Evolutionary conservation across 2,329 filamentous ascomycete species (phyloP), one percentile per base, ranked within the genome.

Genomic region (Raffaelea ambrosiae): DNA sequence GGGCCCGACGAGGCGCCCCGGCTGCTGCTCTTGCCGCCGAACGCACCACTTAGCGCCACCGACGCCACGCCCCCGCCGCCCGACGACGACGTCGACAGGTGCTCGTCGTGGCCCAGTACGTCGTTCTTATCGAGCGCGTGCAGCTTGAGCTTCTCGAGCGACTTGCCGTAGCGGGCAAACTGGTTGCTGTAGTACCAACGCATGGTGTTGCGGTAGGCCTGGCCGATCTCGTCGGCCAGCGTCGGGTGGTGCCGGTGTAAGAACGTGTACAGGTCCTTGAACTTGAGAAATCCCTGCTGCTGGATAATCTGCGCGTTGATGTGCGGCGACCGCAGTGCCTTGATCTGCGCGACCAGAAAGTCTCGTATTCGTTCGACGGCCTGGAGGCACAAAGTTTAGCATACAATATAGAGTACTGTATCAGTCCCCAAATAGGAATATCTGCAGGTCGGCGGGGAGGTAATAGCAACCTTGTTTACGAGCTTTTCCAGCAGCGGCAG

Each of bases 301-400:
- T 98, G 93, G 43, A 98, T 90, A 49, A 97, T 85, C 62, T 98
- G 93, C 3, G 91, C 89, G 63, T 98, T 97, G 63, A 97, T 95
- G 59, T 91, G 93, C 14, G 93, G 93, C 22, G 91, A 95, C 48
- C 93, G 81, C 46, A 98, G 72, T 4, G 90, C 88, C 65, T 95
- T 95, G 63, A 98, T 93, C 63, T 97, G 91, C 16, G 87, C 79
- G 13, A 98, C 93, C 35, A 98, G 75, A 60, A 95, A 94, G 64
- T 98, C 93, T 50, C 94, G 79, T 63, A 97, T 95, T 48, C 93
- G 81, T 66, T 96, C 89, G 23, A 95, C 74, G n/a, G 90, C 91
- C 81, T 86, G 43, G 26, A 29, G 26, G 26, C 26, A 13, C 26
- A 29, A 29, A 29, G 13, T n/a, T n/a, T n/a, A 29, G 26, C 26